Base-by-base conservation (phyloP, 129 eudicot genomes). In the Helichrysum umbraculigerum region DNA sequence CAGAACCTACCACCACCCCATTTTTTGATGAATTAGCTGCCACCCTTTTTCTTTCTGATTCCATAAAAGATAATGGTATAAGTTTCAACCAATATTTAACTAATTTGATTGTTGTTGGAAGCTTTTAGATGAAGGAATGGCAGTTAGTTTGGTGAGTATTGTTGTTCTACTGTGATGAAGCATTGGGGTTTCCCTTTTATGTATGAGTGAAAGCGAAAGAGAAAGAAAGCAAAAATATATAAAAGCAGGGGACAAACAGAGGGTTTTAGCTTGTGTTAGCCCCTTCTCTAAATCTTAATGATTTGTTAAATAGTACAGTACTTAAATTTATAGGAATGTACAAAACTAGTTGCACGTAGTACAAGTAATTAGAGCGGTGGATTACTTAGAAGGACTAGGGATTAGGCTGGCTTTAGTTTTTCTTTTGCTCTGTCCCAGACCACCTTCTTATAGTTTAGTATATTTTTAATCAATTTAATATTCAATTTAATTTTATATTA, bases 1-100 rank as follows among this genome's bases (percentile, higher is more conserved):
- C 88, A 83, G 95, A 91, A 65, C 95, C 90, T 70, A 75, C 62
- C 20, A 74, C 87, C 64, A 86, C 87, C 76, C 81, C 88, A 72
- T 20, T 81, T 72, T 66, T 88, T 41, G 81, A 39, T n/a, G 84
- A 68, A 64, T 74, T 66, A 28, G 64, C 20, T 57, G 79, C 82
- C 64, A 75, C 64, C 42, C 79, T 88, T 56, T 85, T 88, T 42
- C 82, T 73, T 30, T 81, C 83, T 10, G 76, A 59, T 79, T 86
- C 94, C 89, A 88, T 88, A 58, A 25, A 25, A 7, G 44, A 88
- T 88, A 59, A 47, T 47, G 54, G 16, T 73, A 66, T 59, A 70
- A 9, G 56, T 65, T 41, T 79, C 80, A 21, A 61, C 54, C 65
- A 44, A 68, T 41, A 11, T 70, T 81, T 33, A 71, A 72, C 25